phyloP scores from a whole-genome alignment of 2,329 filamentous ascomycete genomes.

The Fusarium albidum region DNA sequence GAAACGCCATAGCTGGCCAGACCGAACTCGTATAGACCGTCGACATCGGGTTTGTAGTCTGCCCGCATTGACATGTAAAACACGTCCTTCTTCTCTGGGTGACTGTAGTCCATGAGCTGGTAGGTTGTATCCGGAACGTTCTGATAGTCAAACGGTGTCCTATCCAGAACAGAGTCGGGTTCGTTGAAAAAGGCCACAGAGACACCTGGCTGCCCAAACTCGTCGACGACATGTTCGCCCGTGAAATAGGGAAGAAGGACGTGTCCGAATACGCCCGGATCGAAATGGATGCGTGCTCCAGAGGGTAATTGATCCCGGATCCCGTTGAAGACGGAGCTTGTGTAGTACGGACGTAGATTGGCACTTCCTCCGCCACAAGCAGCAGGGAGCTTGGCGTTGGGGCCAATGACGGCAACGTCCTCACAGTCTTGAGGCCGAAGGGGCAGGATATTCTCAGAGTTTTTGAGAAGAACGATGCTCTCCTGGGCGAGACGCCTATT shows the following conservation, averaged over 20 bases:
- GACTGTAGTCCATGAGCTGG: constrained; percentile 40
- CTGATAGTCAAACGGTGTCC: constrained; percentile 31
- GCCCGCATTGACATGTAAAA: constrained; percentile 38
- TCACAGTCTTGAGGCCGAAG: constrained; percentile 42
- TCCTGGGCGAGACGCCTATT: constrained; percentile 13
- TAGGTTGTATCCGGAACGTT: constrained; percentile 36
- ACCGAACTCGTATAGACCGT: constrained; percentile 42
- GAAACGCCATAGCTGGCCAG: constrained; percentile 43
- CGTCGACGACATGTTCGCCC: constrained; percentile 1
- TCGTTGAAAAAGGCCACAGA: constrained; percentile 21
- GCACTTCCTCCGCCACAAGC: constrained; percentile 47
- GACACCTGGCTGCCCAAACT: constrained; percentile 1
- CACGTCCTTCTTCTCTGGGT: constrained; percentile 19
- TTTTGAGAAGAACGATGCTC: constrained; percentile 72
- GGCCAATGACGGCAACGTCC: constrained; percentile 61
- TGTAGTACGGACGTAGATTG: constrained; percentile 43
- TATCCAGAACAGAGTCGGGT: constrained; percentile 1
- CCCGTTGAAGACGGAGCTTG: constrained; percentile 43
- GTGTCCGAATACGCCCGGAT: constrained; percentile 23
- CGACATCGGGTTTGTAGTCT: constrained; percentile 23
- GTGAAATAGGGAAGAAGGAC: constrained; percentile 17
- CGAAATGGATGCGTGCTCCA: neutral
- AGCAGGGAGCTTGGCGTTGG: constrained; percentile 54
- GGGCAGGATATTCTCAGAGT: constrained; percentile 64
- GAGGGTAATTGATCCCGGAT: constrained; percentile 27